Evolutionary conservation across 1,139 yeast genomes (phyloP).

Genomic region (Diutina pseudorugosa): DNA sequence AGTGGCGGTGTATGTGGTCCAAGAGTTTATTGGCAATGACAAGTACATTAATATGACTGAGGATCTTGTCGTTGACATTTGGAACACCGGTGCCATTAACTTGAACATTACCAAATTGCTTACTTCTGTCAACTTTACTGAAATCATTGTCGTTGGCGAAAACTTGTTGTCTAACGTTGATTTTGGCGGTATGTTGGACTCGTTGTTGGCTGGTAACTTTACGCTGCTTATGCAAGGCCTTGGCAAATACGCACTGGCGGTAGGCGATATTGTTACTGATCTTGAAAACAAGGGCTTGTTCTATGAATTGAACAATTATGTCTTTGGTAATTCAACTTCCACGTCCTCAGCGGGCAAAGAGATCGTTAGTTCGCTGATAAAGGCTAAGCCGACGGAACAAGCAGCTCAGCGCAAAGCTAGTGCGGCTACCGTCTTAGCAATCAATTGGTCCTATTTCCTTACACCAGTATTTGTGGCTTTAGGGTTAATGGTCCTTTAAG

Average conservation of each 20-base stretch:
- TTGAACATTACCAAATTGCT: slow-evolving; percentile 12
- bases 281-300: slow-evolving; percentile 30
- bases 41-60: slow-evolving; percentile 28
- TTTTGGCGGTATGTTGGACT: slow-evolving; percentile 13
- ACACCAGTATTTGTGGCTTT: not conserved
- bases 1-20: slow-evolving; percentile 25
- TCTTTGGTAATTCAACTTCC: slow-evolving; percentile 13
- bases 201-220: slow-evolving; percentile 15
- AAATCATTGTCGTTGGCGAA: slow-evolving; percentile 17
- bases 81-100: slow-evolving; percentile 16
- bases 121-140: slow-evolving; percentile 6
- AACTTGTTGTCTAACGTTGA: slow-evolving; percentile 15
- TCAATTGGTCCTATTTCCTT: not conserved
- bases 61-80: slow-evolving; percentile 15
- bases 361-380: not conserved
- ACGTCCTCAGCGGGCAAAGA: not conserved
- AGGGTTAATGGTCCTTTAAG: not conserved
- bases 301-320: slow-evolving; percentile 23
- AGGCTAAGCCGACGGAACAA: not conserved
- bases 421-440: not conserved
- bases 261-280: slow-evolving; percentile 19
- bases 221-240: slow-evolving; percentile 9
- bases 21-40: slow-evolving; percentile 23
- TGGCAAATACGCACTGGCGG: slow-evolving; percentile 22
- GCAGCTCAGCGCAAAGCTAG: not conserved